phyloP scores from a whole-genome alignment of 805 yeast genomes.

The Wickerhamiella musiphila region DNA sequence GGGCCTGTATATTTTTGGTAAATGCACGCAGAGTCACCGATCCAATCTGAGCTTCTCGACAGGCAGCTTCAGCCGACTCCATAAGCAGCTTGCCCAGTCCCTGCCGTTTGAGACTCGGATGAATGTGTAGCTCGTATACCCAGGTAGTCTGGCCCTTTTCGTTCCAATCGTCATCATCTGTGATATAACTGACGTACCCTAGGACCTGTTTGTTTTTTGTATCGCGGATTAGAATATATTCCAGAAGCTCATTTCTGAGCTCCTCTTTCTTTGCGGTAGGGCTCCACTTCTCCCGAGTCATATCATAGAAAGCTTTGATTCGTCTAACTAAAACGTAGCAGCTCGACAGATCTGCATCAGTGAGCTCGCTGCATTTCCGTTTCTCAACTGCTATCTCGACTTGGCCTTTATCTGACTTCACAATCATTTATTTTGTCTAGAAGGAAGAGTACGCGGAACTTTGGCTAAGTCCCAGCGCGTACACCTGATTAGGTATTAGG shows the following conservation, averaged over 20 bases:
- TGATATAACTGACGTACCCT: slow-evolving; percentile 13
- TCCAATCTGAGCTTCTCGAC: no score
- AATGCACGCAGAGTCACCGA: slow-evolving; percentile 15
- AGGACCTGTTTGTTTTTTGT: slow-evolving; percentile 1
- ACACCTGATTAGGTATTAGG: no score
- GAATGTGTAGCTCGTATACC: slow-evolving; percentile 19
- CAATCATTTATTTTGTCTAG: no score
- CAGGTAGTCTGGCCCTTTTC: slow-evolving; percentile 9
- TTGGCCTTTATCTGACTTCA: no score
- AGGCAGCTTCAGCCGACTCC: slow-evolving; percentile 5
- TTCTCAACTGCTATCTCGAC: no score
- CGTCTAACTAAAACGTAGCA: slow-evolving; percentile 14
- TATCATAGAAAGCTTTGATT: slow-evolving; percentile 13
- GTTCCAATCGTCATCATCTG: slow-evolving; percentile 9
- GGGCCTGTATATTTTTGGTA: slow-evolving; percentile 12
- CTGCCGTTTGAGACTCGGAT: slow-evolving; percentile 6
- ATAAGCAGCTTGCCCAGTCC: slow-evolving; percentile 14
- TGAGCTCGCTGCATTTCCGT: no score
- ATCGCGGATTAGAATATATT: slow-evolving; percentile 6
- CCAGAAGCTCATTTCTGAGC: slow-evolving; percentile 12
- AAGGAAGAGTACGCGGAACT: no score
- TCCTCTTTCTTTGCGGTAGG: slow-evolving; percentile 13
- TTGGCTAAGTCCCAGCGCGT: no score
- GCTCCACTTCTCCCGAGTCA: slow-evolving; percentile 16
- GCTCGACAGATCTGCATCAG: not conserved